Base-by-base conservation (phyloP, 2,329 filamentous ascomycete species). In the Trichoderma koningiopsis region DNA sequence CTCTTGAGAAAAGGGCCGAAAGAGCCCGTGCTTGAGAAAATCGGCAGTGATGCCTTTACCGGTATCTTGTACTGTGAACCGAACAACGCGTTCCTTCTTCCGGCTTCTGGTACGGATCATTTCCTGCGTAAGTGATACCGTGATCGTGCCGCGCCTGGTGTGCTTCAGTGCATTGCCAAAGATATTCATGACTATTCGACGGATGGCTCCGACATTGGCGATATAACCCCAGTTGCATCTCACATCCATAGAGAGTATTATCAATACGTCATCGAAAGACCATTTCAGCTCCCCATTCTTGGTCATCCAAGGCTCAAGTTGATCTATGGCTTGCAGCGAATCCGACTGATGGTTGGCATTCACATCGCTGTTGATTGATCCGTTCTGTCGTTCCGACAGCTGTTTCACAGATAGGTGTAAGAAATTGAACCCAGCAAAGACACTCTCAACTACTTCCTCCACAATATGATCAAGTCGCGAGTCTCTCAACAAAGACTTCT, bases 1-100 rank as follows among this genome's bases (percentile, higher is more conserved):
- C 73, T 92, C 90, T 71, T 92, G 90, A 0, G 83, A 78, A 70
- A 92, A 92, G 0, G 89, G 87, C 0, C 84, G 87, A 74, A 89
- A 92, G 0, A 92, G 77, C 16, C 84, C 83, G 10, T 86, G 84
- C 24, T 85, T 82, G 13, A 91, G 78, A 71, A 88, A 92, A 11
- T 90, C 86, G 6, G 86, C 81, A 0, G 85, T 85, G 40, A 92
- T 92, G 1, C 90, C 91, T 56, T 84, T 84, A 1, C 90, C 91
- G 0, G 90, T 89, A 72, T 92, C 90, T 0, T 82, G 81, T 1
- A 92, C 85, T 0, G 81, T 85, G 5, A 89, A 73, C 0, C 72
- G 76, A 1, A 79, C 71, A 19, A 71, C 69, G 5, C 70, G 61
- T 22, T 73, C 68, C 0, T 67, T 70, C 7, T 56, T 69, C 0